Evolutionary conservation across 352 stramenopile species (phyloP).

Genomic region (Aphanomyces euteiches): DNA sequence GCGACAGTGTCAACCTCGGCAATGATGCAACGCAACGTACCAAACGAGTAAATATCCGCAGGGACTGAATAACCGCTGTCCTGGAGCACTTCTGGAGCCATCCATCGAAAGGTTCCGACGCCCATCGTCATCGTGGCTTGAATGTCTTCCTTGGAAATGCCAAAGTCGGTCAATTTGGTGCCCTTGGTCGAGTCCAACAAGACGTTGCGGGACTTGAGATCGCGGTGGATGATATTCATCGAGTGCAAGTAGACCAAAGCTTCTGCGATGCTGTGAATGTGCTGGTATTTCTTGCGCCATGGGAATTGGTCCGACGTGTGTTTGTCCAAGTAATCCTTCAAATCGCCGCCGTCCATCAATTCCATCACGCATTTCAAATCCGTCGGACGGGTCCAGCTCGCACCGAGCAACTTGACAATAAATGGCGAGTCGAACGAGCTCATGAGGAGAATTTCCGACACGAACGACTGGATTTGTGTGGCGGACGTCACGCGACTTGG

Average conservation of each 20-base stretch:
- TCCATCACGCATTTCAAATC: conserved; percentile 2
- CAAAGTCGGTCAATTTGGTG: conserved; percentile 82
- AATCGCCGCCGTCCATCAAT: conserved; percentile 8
- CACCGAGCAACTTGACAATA: conserved; percentile 1
- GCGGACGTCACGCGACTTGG: conserved; percentile 28
- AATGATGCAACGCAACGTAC: conserved; percentile 27
- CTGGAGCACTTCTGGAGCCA: conserved; percentile 81
- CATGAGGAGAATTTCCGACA: conserved; percentile 21
- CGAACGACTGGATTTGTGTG: conserved; percentile 11
- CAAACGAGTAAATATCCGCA: conserved; percentile 85
- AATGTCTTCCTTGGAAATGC: conserved; percentile 67
- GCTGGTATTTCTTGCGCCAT: background rate
- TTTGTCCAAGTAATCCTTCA: background rate
- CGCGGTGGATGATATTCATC: background rate
- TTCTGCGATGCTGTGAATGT: background rate
- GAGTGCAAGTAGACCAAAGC: conserved; percentile 1
- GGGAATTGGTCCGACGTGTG: background rate
- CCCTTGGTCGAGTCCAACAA: conserved; percentile 44
- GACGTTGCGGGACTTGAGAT: conserved; percentile 9
- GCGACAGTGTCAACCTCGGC: background rate
- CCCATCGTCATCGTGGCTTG: conserved; percentile 77
- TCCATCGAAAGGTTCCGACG: conserved; percentile 81
- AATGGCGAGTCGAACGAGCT: background rate
- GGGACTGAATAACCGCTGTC: conserved; percentile 80
- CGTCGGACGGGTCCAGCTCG: background rate